A percentile compares a stretch with the other conserved stretches of the same genome.
These are phyloP conservation scores for Metschnikowia hibisci DNA, from an alignment of 805 yeast species.

Conservation along the genomic window DNA sequence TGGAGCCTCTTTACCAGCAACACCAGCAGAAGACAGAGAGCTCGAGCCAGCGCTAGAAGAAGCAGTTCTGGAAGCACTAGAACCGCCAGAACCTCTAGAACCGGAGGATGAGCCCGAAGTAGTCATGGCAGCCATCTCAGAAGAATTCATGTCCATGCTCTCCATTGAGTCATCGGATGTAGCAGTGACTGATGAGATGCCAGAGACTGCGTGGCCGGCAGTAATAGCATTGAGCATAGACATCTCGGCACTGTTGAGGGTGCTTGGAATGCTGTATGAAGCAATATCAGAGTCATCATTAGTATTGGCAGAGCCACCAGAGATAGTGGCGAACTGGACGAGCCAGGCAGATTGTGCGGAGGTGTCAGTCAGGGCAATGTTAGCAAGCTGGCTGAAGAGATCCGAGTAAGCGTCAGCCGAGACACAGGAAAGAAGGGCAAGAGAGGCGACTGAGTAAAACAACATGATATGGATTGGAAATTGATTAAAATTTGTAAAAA, in stretches of 20 bases:
- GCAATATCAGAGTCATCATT: neutral
- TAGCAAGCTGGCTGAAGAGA: neutral
- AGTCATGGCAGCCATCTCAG: neutral
- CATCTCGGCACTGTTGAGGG: neutral
- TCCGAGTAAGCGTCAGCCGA: constrained; percentile 9
- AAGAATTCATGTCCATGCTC: neutral
- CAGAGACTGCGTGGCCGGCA: neutral
- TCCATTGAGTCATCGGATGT: neutral
- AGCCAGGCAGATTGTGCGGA: constrained; percentile 7
- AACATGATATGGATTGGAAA: constrained; percentile 1
- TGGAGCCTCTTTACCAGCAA: constrained; percentile 9
- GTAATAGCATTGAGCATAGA: neutral
- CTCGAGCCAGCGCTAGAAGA: constrained; percentile 1
- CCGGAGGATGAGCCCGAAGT: neutral
- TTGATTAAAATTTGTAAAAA: neutral
- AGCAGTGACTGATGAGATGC: neutral
- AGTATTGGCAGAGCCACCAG: neutral
- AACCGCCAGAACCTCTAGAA: too few species aligned
- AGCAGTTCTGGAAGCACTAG: neutral
- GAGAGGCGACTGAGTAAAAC: constrained; percentile 1
- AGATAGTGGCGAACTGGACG: neutral
- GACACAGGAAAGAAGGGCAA: constrained; percentile 7
- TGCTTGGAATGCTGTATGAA: neutral
- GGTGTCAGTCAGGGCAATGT: constrained; percentile 4
- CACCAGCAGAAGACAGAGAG: constrained; percentile 7